phyloP scores from a whole-genome alignment of 129 eudicot species.

The Flaveria brownii region DNA sequence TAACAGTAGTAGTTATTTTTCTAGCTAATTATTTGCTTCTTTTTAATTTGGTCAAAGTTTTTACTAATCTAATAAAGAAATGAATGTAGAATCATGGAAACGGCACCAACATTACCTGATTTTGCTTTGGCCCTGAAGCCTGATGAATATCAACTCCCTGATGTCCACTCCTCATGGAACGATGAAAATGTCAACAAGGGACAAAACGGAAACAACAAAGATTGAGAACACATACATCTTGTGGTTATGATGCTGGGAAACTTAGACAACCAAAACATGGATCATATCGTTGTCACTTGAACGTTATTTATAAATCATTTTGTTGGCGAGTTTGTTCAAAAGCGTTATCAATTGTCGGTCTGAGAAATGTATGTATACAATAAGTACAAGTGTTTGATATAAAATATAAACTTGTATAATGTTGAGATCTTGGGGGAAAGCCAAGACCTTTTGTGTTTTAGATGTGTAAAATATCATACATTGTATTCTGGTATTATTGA shows the following conservation, averaged over 20 bases:
- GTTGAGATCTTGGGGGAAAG: conserved; percentile 21
- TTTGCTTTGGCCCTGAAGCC: conserved; percentile 92
- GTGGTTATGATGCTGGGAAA: conserved; percentile 13
- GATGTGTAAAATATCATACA: conserved; percentile 18
- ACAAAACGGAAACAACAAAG: conserved; percentile 38
- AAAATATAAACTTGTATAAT: conserved; percentile 19
- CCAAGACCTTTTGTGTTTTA: conserved; percentile 11
- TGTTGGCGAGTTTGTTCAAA: conserved; percentile 18
- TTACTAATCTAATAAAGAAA: not conserved
- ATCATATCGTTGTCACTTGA: not conserved
- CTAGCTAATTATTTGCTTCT: not conserved
- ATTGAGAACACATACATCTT: conserved; percentile 19
- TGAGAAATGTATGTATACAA: not conserved
- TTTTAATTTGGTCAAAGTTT: not conserved
- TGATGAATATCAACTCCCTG: conserved; percentile 94
- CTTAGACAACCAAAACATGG: conserved; percentile 20
- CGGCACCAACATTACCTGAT: conserved; percentile 91
- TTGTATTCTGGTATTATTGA: conserved; percentile 26
- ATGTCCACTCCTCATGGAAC: conserved; percentile 68
- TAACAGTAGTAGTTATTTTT: not conserved
- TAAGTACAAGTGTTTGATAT: conserved; percentile 13
- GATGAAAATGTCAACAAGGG: conserved; percentile 48
- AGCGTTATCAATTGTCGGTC: not conserved
- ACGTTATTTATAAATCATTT: conserved; percentile 33
- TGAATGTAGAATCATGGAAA: conserved; percentile 80